Evolutionary conservation across 257 asterid genomes (phyloP), one percentile per base, ranked within the genome.

Genomic region (Solanum dulcamara): DNA sequence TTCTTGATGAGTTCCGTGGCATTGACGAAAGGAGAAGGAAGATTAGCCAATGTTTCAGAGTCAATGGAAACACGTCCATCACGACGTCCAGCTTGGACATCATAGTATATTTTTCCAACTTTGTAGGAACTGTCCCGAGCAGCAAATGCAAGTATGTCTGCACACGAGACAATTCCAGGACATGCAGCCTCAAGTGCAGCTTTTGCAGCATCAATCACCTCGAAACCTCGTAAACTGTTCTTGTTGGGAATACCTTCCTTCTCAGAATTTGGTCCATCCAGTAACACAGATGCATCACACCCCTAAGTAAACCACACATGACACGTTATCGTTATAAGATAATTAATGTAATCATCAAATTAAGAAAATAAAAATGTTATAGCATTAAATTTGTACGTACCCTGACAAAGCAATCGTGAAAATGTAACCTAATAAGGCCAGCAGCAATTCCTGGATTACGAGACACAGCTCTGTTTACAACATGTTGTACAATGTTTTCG

Each of bases 241-340:
- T 80, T 80, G 84, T 80, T 80, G 10, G 84, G 84, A 48, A 80
- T 18, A 57, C 66, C 84, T 80, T 51, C 84, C 84, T 80, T 80
- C 48, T 80, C 67, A 2, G 84, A 32, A 0, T 51, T 80, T 7
- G 18, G 28, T 13, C 84, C 84, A 30, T 80, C 84, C 84, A 80
- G 30, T 51, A 80, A 0, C 28, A 80, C 84, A 0, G 84, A 51
- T 57, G 68, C 84, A 80, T 80, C 84, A 51, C 84, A 80, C 3
- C 84, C 84, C 84, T 80, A 2, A 50, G 9, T 10, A 70, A 9
- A 68, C 9, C 0, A 68, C 24, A 35, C 0, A n/a, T n/a, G 3
- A 35, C 8, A 33, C 6, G 35, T 60, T 26, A 68, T 0, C 20
- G 0, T 62, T 59, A 59, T 20, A 10, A 18, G 44, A 4, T 4